phyloP scores from a whole-genome alignment of 805 yeast species.

The Brettanomyces custersianus region DNA sequence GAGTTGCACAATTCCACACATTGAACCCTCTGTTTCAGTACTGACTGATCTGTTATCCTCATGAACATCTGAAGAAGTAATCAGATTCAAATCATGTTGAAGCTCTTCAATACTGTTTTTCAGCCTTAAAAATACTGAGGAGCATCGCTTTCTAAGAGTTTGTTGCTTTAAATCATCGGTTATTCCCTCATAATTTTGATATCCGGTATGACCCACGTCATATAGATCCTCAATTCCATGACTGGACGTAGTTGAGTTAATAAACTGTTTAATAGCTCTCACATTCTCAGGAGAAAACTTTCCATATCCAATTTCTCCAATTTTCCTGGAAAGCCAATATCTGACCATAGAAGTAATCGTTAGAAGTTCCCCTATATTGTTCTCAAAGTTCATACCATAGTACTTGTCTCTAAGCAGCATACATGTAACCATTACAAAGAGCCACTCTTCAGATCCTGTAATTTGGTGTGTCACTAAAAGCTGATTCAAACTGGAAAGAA shows the following conservation, averaged over 20 bases:
- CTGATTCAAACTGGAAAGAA: constrained; percentile 13
- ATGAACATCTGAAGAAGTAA: too few species aligned
- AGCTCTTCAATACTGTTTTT: background rate
- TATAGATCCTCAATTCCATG: too few species aligned
- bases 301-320: background rate
- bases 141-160: background rate
- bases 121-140: too few species aligned
- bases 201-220: too few species aligned
- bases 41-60: background rate
- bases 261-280: too few species aligned
- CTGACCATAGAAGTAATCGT: constrained; percentile 29
- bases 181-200: too few species aligned
- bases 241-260: too few species aligned
- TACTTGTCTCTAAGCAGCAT: constrained; percentile 31
- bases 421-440: constrained; percentile 29
- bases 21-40: background rate
- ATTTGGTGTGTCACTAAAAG: constrained; percentile 16
- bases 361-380: constrained; percentile 25
- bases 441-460: constrained; percentile 29
- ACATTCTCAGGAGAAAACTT: too few species aligned
- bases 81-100: background rate
- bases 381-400: constrained; percentile 18
- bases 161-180: too few species aligned
- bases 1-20: background rate
- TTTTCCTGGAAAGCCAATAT: constrained; percentile 15